Evolutionary conservation across 2,329 filamentous ascomycete genomes (phyloP).

Genomic region (Dactylellina parvicollis): DNA sequence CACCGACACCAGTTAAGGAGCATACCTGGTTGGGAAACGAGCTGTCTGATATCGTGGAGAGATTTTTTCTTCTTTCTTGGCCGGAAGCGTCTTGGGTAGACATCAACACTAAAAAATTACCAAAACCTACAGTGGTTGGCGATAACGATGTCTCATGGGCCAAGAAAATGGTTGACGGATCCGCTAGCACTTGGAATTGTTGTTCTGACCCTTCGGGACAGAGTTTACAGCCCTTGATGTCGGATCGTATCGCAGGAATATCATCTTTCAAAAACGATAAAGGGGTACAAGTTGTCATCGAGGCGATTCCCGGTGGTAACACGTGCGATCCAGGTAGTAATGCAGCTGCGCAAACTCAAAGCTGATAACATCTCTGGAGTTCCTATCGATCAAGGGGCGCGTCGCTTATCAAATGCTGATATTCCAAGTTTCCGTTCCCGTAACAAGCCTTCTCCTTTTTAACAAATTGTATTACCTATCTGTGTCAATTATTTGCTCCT

Average conservation of each 20-base stretch:
- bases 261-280: not conserved
- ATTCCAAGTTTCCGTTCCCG: no score
- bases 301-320: not conserved
- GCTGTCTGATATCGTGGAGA: conserved; percentile 4
- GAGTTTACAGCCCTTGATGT: not conserved
- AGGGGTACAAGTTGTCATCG: not conserved
- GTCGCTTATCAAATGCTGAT: no score
- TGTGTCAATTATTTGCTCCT: no score
- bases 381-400: no score
- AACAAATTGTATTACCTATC: no score
- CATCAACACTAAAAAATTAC: not conserved
- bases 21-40: not conserved
- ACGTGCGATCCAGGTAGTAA: not conserved
- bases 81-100: conserved; percentile 10
- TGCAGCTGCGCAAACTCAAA: not conserved
- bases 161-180: not conserved
- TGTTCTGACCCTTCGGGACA: not conserved
- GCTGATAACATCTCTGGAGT: no score
- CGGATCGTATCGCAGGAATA: not conserved
- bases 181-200: not conserved
- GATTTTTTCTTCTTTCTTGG: conserved; percentile 1
- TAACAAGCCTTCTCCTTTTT: no score
- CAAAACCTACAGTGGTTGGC: not conserved
- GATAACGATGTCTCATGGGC: not conserved
- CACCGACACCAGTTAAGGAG: not conserved